A percentile compares a stretch with the other conserved stretches of the same genome.
Conservation (phyloP, 2,329 filamentous ascomycete genomes). For the Exophiala viscosa region DNA sequence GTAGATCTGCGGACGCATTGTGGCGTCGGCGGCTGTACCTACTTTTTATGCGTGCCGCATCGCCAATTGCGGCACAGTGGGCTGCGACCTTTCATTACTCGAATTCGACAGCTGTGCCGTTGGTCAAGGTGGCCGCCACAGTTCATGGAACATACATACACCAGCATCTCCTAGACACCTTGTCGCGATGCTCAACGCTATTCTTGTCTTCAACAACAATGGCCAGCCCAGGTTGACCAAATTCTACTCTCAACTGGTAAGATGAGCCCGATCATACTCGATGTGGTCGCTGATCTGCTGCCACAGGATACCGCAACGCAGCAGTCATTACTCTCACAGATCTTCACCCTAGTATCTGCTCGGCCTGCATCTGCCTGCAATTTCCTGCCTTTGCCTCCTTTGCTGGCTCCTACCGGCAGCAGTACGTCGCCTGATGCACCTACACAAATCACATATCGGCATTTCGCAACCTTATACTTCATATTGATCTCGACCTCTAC, state of each 20-base stretch:
- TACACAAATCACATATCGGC: conserved; percentile 92
- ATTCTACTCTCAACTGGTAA: conserved; percentile 95
- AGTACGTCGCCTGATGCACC: conserved; percentile 65
- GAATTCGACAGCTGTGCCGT: no score
- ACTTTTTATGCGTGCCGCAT: no score
- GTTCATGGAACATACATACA: not conserved
- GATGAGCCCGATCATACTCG: conserved; percentile 6
- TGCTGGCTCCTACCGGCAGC: conserved; percentile 54
- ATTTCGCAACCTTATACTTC: conserved; percentile 98
- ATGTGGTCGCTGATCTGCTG: conserved; percentile 2
- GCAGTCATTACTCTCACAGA: conserved; percentile 93
- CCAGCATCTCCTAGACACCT: not conserved
- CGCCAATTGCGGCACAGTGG: no score
- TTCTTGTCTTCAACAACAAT: conserved; percentile 97
- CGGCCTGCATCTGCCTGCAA: conserved; percentile 91
- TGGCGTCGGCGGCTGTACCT: no score
- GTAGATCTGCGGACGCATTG: not conserved
- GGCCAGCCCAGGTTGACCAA: conserved; percentile 95
- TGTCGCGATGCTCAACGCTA: conserved; percentile 86
- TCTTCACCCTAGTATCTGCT: conserved; percentile 92
- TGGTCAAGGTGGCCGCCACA: no score
- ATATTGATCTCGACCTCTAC: conserved; percentile 96
- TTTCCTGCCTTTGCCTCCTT: conserved; percentile 76
- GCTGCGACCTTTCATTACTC: no score
- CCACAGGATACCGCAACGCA: conserved; percentile 90